These are phyloP conservation scores for Solanum etuberosum DNA, from an alignment of 257 asterid species.

Conservation along the genomic window DNA sequence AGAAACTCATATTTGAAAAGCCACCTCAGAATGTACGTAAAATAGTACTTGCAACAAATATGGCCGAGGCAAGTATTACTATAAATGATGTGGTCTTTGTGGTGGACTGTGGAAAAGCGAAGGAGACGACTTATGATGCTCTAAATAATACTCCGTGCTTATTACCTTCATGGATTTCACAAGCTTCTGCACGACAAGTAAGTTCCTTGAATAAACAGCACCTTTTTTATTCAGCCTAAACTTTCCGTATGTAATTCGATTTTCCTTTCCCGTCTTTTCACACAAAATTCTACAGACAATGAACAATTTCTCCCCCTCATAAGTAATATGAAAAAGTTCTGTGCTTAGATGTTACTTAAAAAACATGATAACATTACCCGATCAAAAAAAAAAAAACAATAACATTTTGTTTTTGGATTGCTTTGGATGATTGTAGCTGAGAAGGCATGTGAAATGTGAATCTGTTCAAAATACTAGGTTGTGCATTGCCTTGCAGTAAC, in stretches of 20 bases:
- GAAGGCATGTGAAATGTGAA: background rate
- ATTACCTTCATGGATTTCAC: conserved; percentile 96
- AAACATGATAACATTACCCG: background rate
- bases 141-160: conserved; percentile 87
- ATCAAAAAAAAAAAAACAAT: background rate
- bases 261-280: background rate
- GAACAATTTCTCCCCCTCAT: background rate
- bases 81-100: conserved; percentile 91
- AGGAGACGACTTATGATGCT: conserved; percentile 97
- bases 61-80: conserved; percentile 99
- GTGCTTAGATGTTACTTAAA: background rate
- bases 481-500: background rate
- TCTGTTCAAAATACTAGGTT: background rate
- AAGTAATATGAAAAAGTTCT: background rate
- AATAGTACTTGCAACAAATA: conserved; percentile 90
- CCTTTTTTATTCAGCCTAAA: background rate
- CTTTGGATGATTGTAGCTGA: background rate
- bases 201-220: conserved; percentile 12
- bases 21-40: conserved; percentile 91
- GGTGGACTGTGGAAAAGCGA: conserved; percentile 98
- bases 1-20: conserved; percentile 95
- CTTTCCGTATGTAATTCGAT: background rate
- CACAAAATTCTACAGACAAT: background rate
- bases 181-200: conserved; percentile 98
- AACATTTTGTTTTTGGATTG: background rate